Conservation (phyloP, 2,329 filamentous ascomycete species). For the Botrytis cinerea region DNA sequence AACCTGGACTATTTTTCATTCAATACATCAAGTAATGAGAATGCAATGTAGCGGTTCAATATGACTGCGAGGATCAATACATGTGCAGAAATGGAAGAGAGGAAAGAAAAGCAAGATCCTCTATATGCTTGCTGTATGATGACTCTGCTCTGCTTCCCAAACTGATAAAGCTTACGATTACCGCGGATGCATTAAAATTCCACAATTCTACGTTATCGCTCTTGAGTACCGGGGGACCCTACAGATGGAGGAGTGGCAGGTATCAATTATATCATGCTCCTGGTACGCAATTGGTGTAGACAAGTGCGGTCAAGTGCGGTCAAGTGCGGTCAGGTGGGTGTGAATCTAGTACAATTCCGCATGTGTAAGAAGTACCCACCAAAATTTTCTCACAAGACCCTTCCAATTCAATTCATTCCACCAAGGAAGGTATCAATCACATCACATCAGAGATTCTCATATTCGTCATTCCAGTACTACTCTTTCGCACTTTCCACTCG, state of each 20-base stretch:
- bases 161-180: background rate
- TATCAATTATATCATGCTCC: constrained; percentile 5
- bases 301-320: no score
- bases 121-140: background rate
- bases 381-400: constrained; percentile 25
- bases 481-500: background rate
- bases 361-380: constrained; percentile 14
- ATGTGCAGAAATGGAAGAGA: background rate
- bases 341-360: constrained; percentile 2
- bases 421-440: background rate
- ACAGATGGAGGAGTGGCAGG: background rate
- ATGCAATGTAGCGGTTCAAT: background rate
- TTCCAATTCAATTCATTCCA: constrained; percentile 7
- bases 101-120: background rate
- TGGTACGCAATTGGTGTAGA: background rate
- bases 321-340: background rate
- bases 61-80: background rate
- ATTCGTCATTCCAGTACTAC: background rate
- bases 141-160: background rate
- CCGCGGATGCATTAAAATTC: constrained; percentile 1
- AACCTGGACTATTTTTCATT: background rate
- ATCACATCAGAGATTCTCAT: background rate
- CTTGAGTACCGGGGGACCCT: background rate
- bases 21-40: background rate
- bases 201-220: constrained; percentile 16